These are phyloP conservation scores for Chaetomiaceae sp. DNA, from an alignment of 2,329 filamentous ascomycete species.

Conservation along the genomic window DNA sequence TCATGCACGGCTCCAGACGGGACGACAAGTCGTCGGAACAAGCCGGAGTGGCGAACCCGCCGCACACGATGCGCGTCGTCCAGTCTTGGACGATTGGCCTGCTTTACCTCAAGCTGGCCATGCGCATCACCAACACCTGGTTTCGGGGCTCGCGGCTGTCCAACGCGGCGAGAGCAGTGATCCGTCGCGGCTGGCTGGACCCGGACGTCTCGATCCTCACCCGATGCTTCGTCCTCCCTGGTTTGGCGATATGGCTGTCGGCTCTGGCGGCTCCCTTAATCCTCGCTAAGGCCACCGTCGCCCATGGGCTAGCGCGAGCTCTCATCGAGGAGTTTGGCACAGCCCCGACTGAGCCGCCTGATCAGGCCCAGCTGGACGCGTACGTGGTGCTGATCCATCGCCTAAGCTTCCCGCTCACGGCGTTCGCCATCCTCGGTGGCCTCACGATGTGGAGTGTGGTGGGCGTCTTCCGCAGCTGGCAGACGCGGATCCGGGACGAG, in stretches of 20 bases:
- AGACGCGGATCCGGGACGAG: conserved; percentile 80
- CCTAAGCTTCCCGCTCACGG: conserved; percentile 65
- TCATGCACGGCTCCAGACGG: conserved; percentile 47
- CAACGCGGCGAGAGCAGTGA: conserved; percentile 67
- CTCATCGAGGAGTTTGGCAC: conserved; percentile 7
- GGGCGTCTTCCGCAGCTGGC: conserved; percentile 67
- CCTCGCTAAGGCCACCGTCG: conserved; percentile 50
- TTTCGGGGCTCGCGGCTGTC: conserved; percentile 67
- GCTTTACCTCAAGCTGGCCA: conserved; percentile 77
- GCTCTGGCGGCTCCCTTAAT: conserved; percentile 62
- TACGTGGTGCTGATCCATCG: conserved; percentile 42
- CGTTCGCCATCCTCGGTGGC: conserved; percentile 43
- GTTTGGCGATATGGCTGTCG: conserved; percentile 53
- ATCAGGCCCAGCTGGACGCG: conserved; percentile 26
- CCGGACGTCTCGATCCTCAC: conserved; percentile 78
- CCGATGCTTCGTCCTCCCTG: conserved; percentile 78
- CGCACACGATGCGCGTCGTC: conserved; percentile 76
- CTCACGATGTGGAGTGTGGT: conserved; percentile 48
- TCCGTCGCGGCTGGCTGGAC: conserved; percentile 69
- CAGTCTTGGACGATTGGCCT: conserved; percentile 94
- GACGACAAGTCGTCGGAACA: conserved; percentile 9
- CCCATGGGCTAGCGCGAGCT: conserved; percentile 28
- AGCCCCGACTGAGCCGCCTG: conserved; percentile 12
- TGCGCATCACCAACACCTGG: conserved; percentile 62
- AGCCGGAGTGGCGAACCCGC: conserved; percentile 31